Conservation (phyloP, 1,284 basidiomycete species). For the Rhodotorula sp. region DNA sequence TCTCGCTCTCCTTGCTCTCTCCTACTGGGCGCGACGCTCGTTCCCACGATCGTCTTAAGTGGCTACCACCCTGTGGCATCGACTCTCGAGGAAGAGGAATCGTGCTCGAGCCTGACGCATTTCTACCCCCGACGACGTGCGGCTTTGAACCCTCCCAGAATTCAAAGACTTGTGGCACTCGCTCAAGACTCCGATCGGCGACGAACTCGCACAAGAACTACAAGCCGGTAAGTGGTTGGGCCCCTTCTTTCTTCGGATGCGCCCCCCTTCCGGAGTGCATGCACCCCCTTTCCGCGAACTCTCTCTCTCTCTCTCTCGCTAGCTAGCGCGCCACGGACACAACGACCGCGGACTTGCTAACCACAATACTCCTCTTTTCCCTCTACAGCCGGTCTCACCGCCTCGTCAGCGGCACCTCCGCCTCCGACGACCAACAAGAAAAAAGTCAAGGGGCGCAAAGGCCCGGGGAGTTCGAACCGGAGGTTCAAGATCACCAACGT, state of each 20-base stretch:
- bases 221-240: constrained; percentile 15
- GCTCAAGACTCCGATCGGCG: constrained; percentile 77
- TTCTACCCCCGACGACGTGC: too few relatives aligned
- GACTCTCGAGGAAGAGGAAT: neutral
- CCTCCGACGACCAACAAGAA: constrained; percentile 57
- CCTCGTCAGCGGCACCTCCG: constrained; percentile 25
- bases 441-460: constrained; percentile 67
- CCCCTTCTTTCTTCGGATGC: neutral
- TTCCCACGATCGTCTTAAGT: neutral
- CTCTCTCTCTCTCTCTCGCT: too few relatives aligned
- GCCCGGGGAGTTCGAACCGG: constrained; percentile 65
- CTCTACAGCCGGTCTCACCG: constrained; percentile 34
- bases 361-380: neutral
- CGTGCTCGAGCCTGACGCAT: neutral
- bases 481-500: constrained; percentile 81
- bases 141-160: constrained; percentile 57
- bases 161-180: constrained; percentile 82
- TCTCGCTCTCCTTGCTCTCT: too few relatives aligned
- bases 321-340: neutral
- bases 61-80: neutral
- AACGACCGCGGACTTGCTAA: neutral
- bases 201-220: constrained; percentile 48
- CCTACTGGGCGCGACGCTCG: neutral
- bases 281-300: neutral
- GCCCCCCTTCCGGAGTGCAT: too few relatives aligned